Evolutionary conservation across 495 filamentous ascomycete genomes (phyloP).

Genomic region (Platismatia glauca): DNA sequence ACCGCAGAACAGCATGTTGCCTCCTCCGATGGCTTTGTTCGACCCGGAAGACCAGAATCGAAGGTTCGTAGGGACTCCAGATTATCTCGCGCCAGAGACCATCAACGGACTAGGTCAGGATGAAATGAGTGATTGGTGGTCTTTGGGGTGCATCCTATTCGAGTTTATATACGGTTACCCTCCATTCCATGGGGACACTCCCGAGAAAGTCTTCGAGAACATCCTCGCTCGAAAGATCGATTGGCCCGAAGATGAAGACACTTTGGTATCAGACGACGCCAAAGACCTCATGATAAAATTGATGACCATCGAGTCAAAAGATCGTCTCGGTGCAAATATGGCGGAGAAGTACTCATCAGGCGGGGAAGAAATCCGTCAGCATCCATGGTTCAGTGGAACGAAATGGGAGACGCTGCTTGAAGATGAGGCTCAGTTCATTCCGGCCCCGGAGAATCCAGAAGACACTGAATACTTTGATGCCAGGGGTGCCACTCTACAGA

Average conservation of each 20-base stretch:
- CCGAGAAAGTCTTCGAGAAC: conserved; percentile 94
- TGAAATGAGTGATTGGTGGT: conserved; percentile 99
- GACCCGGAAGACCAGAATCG: conserved; percentile 90
- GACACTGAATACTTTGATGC: conserved; percentile 97
- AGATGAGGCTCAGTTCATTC: conserved; percentile 93
- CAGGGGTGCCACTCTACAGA: conserved; percentile 79
- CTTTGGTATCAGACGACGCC: conserved; percentile 57
- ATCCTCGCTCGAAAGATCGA: conserved; percentile 81
- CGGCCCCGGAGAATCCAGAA: conserved; percentile 83
- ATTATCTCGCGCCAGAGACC: conserved; percentile 94
- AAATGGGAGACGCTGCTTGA: conserved; percentile 87
- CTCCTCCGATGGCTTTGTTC: conserved; percentile 90
- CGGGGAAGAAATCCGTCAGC: conserved; percentile 79
- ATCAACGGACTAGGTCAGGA: conserved; percentile 93
- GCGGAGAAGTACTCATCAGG: conserved; percentile 70
- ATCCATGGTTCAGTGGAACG: conserved; percentile 80
- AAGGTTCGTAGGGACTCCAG: conserved; percentile 91
- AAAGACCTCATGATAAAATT: conserved; percentile 89
- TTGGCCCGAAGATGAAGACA: conserved; percentile 68
- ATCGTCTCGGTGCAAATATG: conserved; percentile 75
- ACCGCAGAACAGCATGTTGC: conserved; percentile 72
- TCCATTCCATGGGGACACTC: conserved; percentile 84
- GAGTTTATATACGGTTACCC: conserved; percentile 90
- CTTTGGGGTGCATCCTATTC: conserved; percentile 91
- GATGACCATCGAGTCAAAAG: conserved; percentile 68